Evolutionary conservation across 108 stramenopile species (phyloP).

Genomic region (Aurantiochytrium sp.): DNA sequence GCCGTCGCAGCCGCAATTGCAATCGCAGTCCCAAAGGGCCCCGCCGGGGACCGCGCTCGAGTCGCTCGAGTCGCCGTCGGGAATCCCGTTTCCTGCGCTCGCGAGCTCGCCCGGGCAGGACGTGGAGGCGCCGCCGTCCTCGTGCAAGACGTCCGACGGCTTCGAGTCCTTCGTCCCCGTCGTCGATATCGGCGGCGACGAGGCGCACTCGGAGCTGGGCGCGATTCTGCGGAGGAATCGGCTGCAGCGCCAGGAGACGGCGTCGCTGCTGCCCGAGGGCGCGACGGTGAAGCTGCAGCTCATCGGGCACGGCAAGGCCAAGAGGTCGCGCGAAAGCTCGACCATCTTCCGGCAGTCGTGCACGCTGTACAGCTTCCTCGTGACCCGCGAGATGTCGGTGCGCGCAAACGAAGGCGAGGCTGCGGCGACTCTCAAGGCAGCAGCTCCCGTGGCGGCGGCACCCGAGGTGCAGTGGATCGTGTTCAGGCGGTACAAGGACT

Average conservation of each 20-base stretch:
- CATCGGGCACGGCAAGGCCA: constrained; percentile 21
- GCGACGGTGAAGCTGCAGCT: neutral
- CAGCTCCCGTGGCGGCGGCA: too few species aligned
- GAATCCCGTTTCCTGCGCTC: neutral
- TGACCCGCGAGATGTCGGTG: neutral
- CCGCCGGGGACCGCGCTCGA: neutral
- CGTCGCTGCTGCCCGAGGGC: neutral
- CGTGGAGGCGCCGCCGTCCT: neutral
- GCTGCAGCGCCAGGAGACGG: neutral
- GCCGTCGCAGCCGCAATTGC: neutral
- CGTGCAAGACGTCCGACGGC: neutral
- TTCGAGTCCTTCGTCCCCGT: neutral
- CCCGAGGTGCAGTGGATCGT: neutral
- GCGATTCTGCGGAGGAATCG: neutral
- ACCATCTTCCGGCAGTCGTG: neutral
- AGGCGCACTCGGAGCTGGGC: neutral
- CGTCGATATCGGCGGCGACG: neutral
- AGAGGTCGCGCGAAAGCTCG: neutral
- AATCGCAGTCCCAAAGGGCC: neutral
- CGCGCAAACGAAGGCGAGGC: too few species aligned
- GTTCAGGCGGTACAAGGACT: constrained; percentile 15
- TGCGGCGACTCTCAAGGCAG: too few species aligned
- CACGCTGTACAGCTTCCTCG: neutral
- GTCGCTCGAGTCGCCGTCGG: neutral
- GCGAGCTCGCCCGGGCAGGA: neutral